Base-by-base conservation (phyloP, 495 filamentous ascomycete genomes). In the Amphirosellinia nigrospora region DNA sequence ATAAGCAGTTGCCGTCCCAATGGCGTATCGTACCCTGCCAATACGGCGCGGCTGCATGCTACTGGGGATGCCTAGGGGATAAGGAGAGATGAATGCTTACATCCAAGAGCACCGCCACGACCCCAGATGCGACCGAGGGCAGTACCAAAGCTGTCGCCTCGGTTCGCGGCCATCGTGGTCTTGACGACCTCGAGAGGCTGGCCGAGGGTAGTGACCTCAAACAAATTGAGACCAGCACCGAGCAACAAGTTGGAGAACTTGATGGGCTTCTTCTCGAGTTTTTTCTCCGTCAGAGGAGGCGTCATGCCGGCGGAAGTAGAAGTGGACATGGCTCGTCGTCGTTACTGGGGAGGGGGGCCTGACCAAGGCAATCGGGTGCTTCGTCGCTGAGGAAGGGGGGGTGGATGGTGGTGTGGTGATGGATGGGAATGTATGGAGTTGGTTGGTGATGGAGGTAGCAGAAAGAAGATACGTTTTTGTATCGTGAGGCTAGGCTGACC, bases 221-320 rank as follows among this genome's bases (percentile, higher is more conserved):
- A 98, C 90, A 99, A 86, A 86, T 99, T 98, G 83, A 99, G 86
- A 56, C 95, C 95, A 76, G 93, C 96, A 73, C 96, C 96, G 78
- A 99, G 87, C 77, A 99, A 86, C 87, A 99, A 83, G 84, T 98
- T 99, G 85, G 94, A 97, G 88, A 98, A 98, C 89, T 97, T 98
- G 87, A 99, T 90, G 71, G 96, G 96, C 89, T 99, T 98, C 92
- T 98, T 98, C 91, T 97, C 94, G 75, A 94, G 84, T 84, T 80
- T 86, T 32, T 74, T 73, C 30, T 78, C 80, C 75, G 80, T 77
- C 72, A 79, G 59, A 77, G 86, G 84, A 77, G 87, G 84, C 69
- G 85, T 79, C 70, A 84, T 77, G 73, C 85, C 79, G 81, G 84
- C 82, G 77, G 86, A 82, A 79, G 88, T 84, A 79, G 84, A 79